Percentiles rank a stretch among this genome's conserved stretches.
These are phyloP conservation scores for Cladosporium oxysporum DNA, from an alignment of 2,329 filamentous ascomycete species.

Conservation along the genomic window DNA sequence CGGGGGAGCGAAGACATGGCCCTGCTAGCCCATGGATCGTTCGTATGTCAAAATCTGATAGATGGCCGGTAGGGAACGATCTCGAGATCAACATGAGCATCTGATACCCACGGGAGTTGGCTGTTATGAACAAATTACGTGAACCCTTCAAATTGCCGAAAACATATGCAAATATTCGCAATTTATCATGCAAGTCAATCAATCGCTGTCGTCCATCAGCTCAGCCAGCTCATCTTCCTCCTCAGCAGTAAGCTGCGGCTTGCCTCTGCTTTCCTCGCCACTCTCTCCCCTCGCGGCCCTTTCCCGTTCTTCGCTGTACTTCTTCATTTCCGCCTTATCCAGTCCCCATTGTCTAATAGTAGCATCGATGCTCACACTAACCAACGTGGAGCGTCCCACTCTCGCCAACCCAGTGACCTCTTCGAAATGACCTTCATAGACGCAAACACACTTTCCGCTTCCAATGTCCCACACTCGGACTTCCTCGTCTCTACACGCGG, in stretches of 20 bases:
- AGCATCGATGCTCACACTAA: conserved; percentile 86
- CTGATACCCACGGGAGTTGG: not conserved
- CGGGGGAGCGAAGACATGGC: not conserved
- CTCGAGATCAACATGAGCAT: not conserved
- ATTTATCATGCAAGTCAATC: not conserved
- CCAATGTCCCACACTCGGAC: conserved; percentile 79
- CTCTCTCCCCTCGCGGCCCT: conserved; percentile 51
- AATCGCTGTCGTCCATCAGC: conserved; percentile 76
- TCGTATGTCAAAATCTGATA: not conserved
- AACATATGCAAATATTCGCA: not conserved
- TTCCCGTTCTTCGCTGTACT: conserved; percentile 53
- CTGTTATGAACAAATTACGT: not conserved
- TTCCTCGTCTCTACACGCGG: conserved; percentile 87
- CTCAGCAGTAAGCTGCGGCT: conserved; percentile 68
- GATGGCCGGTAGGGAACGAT: not conserved
- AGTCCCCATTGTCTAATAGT: conserved; percentile 86
- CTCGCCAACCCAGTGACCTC: conserved; percentile 82
- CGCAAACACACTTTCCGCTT: conserved; percentile 35
- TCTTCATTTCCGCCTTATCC: conserved; percentile 60
- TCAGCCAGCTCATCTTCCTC: conserved; percentile 92
- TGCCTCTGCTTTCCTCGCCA: conserved; percentile 40
- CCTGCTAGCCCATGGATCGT: not conserved
- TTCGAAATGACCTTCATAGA: conserved; percentile 77
- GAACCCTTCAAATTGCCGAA: not conserved
- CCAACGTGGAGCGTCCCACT: conserved; percentile 53